A percentile compares a stretch with the other conserved stretches of the same genome.
phyloP scores from a whole-genome alignment of 208 protist species.

The Strigomonas culicis region DNA sequence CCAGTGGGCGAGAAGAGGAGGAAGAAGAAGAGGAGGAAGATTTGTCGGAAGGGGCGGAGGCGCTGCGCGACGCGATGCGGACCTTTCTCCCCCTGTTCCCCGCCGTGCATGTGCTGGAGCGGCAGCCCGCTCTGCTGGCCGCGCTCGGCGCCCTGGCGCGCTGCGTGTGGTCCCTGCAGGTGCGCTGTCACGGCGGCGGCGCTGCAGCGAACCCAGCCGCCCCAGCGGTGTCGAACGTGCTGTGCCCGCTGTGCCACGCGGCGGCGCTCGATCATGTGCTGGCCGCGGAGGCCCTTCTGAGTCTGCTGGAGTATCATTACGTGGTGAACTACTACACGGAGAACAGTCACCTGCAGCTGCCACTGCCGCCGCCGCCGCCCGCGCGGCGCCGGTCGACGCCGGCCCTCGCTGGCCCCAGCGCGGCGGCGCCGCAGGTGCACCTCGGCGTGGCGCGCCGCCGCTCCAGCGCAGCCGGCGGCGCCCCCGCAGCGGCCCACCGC shows the following conservation, averaged over 20 bases:
- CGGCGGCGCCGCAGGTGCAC: too few species aligned
- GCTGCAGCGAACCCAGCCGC: not conserved
- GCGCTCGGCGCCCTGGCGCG: conserved; percentile 37
- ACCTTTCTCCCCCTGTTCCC: conserved; percentile 20
- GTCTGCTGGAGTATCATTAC: conserved; percentile 17
- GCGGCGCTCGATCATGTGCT: conserved; percentile 41
- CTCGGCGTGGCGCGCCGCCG: too few species aligned
- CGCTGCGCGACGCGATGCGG: conserved; percentile 4
- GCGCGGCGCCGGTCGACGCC: too few species aligned
- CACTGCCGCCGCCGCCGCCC: too few species aligned
- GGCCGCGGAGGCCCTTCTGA: conserved; percentile 31
- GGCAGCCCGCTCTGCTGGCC: conserved; percentile 51
- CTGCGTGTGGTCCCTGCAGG: conserved; percentile 23
- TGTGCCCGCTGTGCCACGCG: conserved; percentile 57
- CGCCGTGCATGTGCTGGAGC: conserved; percentile 33
- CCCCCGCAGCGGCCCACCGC: too few species aligned
- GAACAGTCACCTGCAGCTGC: too few species aligned
- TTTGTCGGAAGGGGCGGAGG: not conserved
- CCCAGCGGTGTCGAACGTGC: not conserved
- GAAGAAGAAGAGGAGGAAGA: not conserved
- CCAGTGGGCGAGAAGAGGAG: not conserved
- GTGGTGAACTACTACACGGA: not conserved
- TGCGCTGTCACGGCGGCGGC: conserved; percentile 12
- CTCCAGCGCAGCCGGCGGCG: too few species aligned
- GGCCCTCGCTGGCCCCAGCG: too few species aligned